phyloP scores from a whole-genome alignment of 768 basidiomycete species.

The Gymnopilus dilepis region DNA sequence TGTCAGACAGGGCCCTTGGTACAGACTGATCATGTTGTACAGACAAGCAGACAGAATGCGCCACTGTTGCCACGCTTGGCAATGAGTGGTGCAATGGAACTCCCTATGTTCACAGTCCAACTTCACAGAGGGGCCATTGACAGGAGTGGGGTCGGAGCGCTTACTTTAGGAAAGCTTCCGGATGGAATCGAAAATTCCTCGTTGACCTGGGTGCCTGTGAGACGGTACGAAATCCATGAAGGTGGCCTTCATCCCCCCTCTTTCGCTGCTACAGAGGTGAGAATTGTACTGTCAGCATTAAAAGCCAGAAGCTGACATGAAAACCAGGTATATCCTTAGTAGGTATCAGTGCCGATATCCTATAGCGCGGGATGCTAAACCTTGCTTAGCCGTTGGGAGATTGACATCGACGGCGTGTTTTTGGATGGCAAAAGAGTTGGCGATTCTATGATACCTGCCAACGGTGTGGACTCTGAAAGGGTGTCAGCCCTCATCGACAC shows the following conservation, averaged over 20 bases:
- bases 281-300: constrained; percentile 24
- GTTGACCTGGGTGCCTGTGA: constrained; percentile 74
- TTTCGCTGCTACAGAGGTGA: constrained; percentile 64
- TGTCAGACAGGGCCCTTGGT: constrained; percentile 29
- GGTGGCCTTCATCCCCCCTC: constrained; percentile 60
- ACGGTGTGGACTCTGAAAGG: constrained; percentile 35
- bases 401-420: constrained; percentile 68
- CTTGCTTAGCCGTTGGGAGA: constrained; percentile 59
- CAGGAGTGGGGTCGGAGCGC: constrained; percentile 58
- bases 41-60: constrained; percentile 42
- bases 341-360: constrained; percentile 10
- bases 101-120: constrained; percentile 57
- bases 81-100: constrained; percentile 44
- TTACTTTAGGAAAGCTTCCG: constrained; percentile 71
- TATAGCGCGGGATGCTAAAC: background rate
- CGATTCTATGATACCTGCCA: constrained; percentile 53
- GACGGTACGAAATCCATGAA: constrained; percentile 54
- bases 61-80: constrained; percentile 55
- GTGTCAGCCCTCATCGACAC: constrained; percentile 72
- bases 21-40: constrained; percentile 42
- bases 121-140: constrained; percentile 67
- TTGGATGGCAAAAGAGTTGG: constrained; percentile 61
- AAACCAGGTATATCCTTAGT: constrained; percentile 44
- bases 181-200: constrained; percentile 54
- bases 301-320: background rate